A percentile compares a stretch with the other conserved stretches of the same genome.
These are phyloP conservation scores for Russula sp. DNA, from an alignment of 768 basidiomycete species.

Conservation along the genomic window DNA sequence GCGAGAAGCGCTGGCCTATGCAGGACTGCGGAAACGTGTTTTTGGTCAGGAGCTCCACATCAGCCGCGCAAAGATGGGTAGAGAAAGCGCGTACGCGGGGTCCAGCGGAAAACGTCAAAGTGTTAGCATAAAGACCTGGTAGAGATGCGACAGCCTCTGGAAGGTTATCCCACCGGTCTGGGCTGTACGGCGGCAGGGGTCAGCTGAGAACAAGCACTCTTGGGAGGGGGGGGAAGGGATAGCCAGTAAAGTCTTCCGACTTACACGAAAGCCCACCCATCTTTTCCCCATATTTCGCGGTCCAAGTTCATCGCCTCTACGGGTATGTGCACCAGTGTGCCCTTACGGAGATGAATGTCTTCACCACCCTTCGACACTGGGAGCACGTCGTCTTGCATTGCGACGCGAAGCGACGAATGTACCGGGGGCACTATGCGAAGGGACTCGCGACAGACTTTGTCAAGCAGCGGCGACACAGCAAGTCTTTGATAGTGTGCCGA, in stretches of 20 bases:
- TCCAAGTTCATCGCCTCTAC: constrained; percentile 77
- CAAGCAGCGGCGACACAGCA: constrained; percentile 54
- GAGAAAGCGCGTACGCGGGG: constrained; percentile 55
- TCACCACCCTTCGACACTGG: constrained; percentile 53
- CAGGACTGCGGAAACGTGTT: constrained; percentile 49
- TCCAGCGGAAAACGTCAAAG: constrained; percentile 72
- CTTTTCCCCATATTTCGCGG: constrained; percentile 68
- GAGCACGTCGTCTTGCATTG: constrained; percentile 68
- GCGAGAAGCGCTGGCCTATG: constrained; percentile 73
- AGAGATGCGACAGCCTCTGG: constrained; percentile 59
- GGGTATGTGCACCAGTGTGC: constrained; percentile 69
- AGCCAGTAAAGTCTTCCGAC: background rate
- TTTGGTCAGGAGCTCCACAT: background rate
- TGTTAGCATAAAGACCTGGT: constrained; percentile 67
- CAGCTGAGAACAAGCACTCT: background rate
- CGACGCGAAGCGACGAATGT: constrained; percentile 74
- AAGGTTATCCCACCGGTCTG: constrained; percentile 74
- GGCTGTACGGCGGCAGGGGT: constrained; percentile 35
- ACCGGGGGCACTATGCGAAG: constrained; percentile 76
- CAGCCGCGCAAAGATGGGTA: background rate
- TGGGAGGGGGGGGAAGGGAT: background rate
- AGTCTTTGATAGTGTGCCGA: constrained; percentile 50
- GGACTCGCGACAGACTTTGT: constrained; percentile 70
- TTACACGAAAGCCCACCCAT: constrained; percentile 78
- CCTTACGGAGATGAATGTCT: constrained; percentile 51